Conservation (phyloP, 1,139 yeast genomes). For the Blastobotrys apis region DNA sequence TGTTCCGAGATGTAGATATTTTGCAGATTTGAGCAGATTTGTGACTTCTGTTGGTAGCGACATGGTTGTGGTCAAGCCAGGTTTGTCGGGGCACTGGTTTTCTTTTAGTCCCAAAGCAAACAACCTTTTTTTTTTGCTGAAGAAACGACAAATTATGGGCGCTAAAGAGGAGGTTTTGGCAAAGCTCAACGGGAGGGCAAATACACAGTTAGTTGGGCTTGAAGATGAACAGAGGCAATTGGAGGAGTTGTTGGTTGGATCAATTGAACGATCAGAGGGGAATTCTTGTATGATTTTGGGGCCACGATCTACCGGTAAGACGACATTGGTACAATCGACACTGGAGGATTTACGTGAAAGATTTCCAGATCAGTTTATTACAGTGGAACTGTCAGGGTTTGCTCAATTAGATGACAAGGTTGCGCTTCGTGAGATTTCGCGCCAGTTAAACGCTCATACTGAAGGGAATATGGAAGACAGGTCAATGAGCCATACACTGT, state of each 20-base stretch:
- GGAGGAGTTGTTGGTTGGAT: slow-evolving; percentile 55
- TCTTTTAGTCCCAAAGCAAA: no score
- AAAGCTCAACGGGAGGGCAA: slow-evolving; percentile 12
- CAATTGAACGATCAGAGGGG: slow-evolving; percentile 68
- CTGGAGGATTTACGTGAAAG: slow-evolving; percentile 43
- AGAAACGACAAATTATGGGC: no score
- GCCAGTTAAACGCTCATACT: slow-evolving; percentile 56
- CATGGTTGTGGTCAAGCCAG: no score
- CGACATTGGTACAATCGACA: slow-evolving; percentile 58
- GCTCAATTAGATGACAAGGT: slow-evolving; percentile 70
- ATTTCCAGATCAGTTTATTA: slow-evolving; percentile 48
- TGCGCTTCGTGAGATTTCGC: slow-evolving; percentile 82
- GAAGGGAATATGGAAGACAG: slow-evolving; percentile 38
- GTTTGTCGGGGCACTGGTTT: no score
- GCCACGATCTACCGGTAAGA: slow-evolving; percentile 74
- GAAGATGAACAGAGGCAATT: slow-evolving; percentile 42
- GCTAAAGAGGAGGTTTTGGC: slow-evolving; percentile 7
- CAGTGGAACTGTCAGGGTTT: slow-evolving; percentile 62
- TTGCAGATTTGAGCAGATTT: slow-evolving; percentile 18
- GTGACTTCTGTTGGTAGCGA: slow-evolving; percentile 5
- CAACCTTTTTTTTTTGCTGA: no score
- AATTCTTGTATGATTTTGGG: slow-evolving; percentile 80
- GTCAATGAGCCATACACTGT: slow-evolving; percentile 52
- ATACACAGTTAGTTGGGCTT: slow-evolving; percentile 28
- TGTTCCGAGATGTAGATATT: slow-evolving; percentile 80